These are phyloP conservation scores for Phylloporus sp. DNA, from an alignment of 768 basidiomycete species.

Conservation along the genomic window DNA sequence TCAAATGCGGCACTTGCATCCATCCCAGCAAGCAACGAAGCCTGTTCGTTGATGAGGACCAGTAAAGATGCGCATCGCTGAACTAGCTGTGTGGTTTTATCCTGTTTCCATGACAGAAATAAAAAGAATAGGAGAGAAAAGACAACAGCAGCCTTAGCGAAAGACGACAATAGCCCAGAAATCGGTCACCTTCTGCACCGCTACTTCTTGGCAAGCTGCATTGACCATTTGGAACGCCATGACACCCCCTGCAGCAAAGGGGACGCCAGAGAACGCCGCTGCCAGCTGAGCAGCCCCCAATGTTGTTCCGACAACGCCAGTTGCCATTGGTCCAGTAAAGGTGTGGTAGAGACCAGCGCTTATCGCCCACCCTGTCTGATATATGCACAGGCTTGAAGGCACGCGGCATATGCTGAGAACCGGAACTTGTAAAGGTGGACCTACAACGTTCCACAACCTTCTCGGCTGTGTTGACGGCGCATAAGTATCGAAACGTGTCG, in stretches of 20 bases:
- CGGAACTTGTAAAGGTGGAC: neutral
- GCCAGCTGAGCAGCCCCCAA: conserved; percentile 39
- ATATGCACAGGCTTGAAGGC: conserved; percentile 2
- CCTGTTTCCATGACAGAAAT: conserved; percentile 26
- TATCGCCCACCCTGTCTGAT: neutral
- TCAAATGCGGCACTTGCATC: conserved; percentile 40
- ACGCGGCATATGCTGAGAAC: neutral
- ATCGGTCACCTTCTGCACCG: conserved; percentile 44
- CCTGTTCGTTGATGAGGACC: conserved; percentile 39
- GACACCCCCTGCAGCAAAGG: conserved; percentile 43
- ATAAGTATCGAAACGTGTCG: too few species aligned
- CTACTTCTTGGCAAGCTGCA: conserved; percentile 43
- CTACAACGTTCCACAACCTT: conserved; percentile 8
- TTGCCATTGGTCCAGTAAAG: conserved; percentile 14
- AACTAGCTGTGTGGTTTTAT: conserved; percentile 40
- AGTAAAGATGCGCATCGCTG: conserved; percentile 40
- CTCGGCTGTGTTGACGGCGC: too few species aligned
- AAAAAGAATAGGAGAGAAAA: neutral
- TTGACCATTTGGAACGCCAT: conserved; percentile 43
- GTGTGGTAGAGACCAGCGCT: neutral
- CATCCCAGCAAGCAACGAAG: conserved; percentile 36
- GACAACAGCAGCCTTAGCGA: neutral
- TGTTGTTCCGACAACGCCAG: conserved; percentile 10
- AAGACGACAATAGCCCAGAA: neutral
- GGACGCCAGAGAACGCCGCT: conserved; percentile 42